Evolutionary conservation across 345 rosid genomes (phyloP), one percentile per base, ranked within the genome.

Genomic region (Sisymbrium irio): DNA sequence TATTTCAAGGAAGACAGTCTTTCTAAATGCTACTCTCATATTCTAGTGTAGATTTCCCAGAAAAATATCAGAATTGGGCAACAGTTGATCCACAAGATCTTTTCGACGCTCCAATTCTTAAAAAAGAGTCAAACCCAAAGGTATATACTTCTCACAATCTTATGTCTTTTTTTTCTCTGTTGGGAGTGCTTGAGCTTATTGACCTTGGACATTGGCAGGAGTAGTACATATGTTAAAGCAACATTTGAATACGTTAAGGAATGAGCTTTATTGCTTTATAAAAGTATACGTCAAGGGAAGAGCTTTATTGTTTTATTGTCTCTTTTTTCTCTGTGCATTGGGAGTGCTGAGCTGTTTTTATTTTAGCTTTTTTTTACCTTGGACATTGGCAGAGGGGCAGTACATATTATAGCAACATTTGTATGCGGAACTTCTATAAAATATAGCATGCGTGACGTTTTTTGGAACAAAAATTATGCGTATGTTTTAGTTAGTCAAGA

Each of bases 41-140:
- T 82, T 91, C 64, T 80, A 93, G 98, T 87, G 87, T 91, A 82
- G 96, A 94, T 87, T 94, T 94, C 79, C 98, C 92, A 14, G 85
- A 82, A 55, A 79, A 84, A 39, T 91, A 85, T 79, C 97, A 89
- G 69, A 86, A 94, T 71, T 89, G 98, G 93, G 14, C 79, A 8
- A 77, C 77, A 20, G 72, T 85, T 55, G 83, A 94, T 74, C 96
- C 97, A 65, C 65, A 83, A 55, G 90, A 89, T 85, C 95, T 94
- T 73, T 94, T 94, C 46, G 81, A 89, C 56, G 98, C 97, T 51
- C 88, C 85, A 65, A 74, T 84, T 56, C 44, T 30, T 10, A 91
- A 84, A 80, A 33, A 80, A 27, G 97, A 91, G 73, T 71, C 98
- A 69, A 94, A 91, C 83, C 97, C 98, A 49, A 89, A 85, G 93